Percentiles rank a stretch among this genome's conserved stretches.
Evolutionary conservation across 176 grass and related monocot genomes (phyloP).

Genomic region (Musa troglodytarum): DNA sequence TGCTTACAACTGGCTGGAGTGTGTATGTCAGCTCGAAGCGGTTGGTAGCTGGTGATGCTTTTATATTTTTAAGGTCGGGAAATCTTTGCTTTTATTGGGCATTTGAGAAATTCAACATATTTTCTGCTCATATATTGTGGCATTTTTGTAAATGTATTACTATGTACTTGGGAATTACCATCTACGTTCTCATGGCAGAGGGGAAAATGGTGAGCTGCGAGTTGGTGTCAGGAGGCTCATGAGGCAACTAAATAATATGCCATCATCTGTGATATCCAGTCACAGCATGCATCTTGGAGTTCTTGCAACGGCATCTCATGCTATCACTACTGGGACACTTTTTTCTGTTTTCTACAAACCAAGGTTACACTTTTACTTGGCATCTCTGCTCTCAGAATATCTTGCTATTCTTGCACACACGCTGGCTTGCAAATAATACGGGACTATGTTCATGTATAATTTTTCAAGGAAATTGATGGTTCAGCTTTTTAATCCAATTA

Average conservation of each 20-base stretch:
- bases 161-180: slow-evolving; percentile 5
- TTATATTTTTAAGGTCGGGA: slow-evolving; percentile 89
- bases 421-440: not conserved
- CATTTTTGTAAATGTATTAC: not conserved
- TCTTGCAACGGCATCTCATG: slow-evolving; percentile 89
- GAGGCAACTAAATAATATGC: slow-evolving; percentile 88
- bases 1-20: slow-evolving; percentile 97
- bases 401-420: not conserved
- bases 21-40: slow-evolving; percentile 96
- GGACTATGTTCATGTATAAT: not conserved
- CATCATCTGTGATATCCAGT: slow-evolving; percentile 96
- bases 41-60: slow-evolving; percentile 89
- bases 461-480: not conserved
- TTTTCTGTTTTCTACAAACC: slow-evolving; percentile 99
- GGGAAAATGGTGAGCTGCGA: slow-evolving; percentile 67
- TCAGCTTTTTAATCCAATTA: not conserved
- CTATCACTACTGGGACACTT: slow-evolving; percentile 66
- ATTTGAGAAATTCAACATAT: not conserved
- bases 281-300: slow-evolving; percentile 99
- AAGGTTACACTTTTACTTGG: slow-evolving; percentile 32
- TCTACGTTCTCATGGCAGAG: slow-evolving; percentile 29
- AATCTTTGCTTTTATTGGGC: not conserved
- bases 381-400: slow-evolving; percentile 18
- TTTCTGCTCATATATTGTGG: not conserved
- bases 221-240: slow-evolving; percentile 91